Evolutionary conservation across 208 protist genomes (phyloP), one percentile per base, ranked within the genome.

Genomic region (Acanthamoeba culbertsoni): DNA sequence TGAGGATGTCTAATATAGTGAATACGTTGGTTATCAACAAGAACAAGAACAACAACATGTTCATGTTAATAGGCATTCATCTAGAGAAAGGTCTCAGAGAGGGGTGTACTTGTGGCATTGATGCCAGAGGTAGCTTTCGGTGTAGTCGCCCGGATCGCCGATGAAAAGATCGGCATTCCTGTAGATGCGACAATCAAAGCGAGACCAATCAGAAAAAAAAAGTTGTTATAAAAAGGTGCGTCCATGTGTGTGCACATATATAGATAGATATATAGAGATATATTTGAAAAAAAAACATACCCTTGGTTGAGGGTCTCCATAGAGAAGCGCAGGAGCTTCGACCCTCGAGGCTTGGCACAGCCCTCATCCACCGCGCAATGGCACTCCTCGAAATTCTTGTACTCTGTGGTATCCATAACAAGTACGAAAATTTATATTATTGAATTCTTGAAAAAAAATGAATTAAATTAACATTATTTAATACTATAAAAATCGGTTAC

Each of bases 81-180:
- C n/a, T n/a, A n/a, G n/a, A n/a, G n/a, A n/a, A n/a, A n/a, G n/a
- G n/a, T n/a, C n/a, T n/a, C 16, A 26, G 33, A 0, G 46, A 35
- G 0, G 23, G 8, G 31, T 53, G 48, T 65, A 91, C 84, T 91
- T 62, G 59, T 91, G 84, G 53, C 55, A 91, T 43, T 91, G 84
- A 28, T 91, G 84, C 84, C 84, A 91, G 2, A 71, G 37, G 59
- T 91, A 91, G 53, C 16, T 33, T 6, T 91, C 84, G n/a, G 40
- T 28, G 40, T 71, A 91, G 84, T 91, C 84, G 14, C 84, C 84
- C 5, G 84, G 59, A 16, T 43, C 40, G 42, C 84, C 84, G 31
- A 91, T 91, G 59, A 91, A 91, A 26, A 91, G 84, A 31, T 91
- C 84, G 26, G 84, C 84, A 71, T 65, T 91, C n/a, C 84, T 91